Evolutionary conservation across 176 grass and related monocot species (phyloP).

Genomic region (Cenchrus americanus): DNA sequence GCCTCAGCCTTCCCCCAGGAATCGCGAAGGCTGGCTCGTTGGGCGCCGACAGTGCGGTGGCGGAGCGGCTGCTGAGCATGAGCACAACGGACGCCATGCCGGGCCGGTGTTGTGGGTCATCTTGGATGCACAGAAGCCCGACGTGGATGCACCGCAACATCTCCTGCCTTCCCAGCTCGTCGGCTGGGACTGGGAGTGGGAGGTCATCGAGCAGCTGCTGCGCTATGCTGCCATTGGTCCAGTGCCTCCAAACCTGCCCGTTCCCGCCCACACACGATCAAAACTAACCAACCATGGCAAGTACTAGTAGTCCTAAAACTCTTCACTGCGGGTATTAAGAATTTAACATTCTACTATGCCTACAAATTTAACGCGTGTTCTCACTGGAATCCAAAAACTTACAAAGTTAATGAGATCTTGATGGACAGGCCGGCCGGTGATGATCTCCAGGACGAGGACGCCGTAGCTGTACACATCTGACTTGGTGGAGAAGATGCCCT

Average conservation of each 20-base stretch:
- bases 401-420: slow-evolving; percentile 42
- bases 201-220: background rate
- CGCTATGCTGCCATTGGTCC: background rate
- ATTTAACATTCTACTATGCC: too few species aligned
- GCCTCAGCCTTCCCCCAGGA: background rate
- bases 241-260: background rate
- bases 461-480: slow-evolving; percentile 68
- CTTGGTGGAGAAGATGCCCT: slow-evolving; percentile 56
- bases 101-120: slow-evolving; percentile 42
- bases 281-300: too few species aligned
- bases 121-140: slow-evolving; percentile 56
- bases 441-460: slow-evolving; percentile 56
- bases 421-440: slow-evolving; percentile 11
- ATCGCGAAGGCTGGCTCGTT: slow-evolving; percentile 19
- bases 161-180: background rate
- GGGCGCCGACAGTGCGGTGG: slow-evolving; percentile 40
- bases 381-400: background rate
- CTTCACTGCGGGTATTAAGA: too few species aligned
- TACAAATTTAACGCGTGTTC: too few species aligned
- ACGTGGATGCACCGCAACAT: slow-evolving; percentile 55
- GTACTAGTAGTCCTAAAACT: too few species aligned
- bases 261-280: background rate
- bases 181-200: background rate
- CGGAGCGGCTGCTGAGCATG: slow-evolving; percentile 55
- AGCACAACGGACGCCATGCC: slow-evolving; percentile 46